Percentiles rank a stretch among this genome's conserved stretches.
These are phyloP conservation scores for Viridothelium virens DNA, from an alignment of 495 filamentous ascomycete genomes.

Conservation along the genomic window DNA sequence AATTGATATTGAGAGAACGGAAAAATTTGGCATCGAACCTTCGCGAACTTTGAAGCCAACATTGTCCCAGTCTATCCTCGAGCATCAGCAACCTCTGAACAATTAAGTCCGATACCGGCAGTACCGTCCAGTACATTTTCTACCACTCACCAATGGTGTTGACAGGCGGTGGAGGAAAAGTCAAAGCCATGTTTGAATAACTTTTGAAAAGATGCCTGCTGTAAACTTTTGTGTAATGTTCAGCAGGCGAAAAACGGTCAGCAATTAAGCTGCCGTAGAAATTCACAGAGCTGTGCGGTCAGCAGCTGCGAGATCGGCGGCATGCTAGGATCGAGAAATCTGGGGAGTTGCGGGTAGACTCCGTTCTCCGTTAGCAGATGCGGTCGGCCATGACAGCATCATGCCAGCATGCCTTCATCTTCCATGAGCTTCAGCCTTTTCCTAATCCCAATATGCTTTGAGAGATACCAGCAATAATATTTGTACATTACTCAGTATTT, in stretches of 20 bases:
- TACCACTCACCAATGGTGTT: constrained; percentile 56
- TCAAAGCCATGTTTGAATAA: constrained; percentile 20
- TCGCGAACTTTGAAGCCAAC: constrained; percentile 87
- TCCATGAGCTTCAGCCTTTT: neutral
- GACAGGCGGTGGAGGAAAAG: constrained; percentile 76
- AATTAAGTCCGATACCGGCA: neutral
- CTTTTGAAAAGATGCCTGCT: neutral
- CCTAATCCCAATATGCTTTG: neutral
- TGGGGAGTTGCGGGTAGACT: neutral
- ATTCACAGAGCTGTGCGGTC: neutral
- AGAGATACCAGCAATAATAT: neutral
- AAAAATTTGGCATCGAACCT: constrained; percentile 45
- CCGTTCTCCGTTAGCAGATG: neutral
- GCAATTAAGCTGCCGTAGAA: neutral
- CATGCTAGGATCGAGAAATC: neutral
- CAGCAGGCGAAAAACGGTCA: no score
- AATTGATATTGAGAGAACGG: neutral
- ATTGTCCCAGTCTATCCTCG: constrained; percentile 66
- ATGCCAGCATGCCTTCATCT: neutral
- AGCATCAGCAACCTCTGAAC: constrained; percentile 4
- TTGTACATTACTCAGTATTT: neutral
- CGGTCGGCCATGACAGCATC: constrained; percentile 2
- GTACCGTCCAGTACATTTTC: neutral
- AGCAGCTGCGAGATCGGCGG: neutral
- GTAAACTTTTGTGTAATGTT: no score